Base-by-base conservation (phyloP, 352 stramenopile genomes). In the Globisporangium parvum region DNA sequence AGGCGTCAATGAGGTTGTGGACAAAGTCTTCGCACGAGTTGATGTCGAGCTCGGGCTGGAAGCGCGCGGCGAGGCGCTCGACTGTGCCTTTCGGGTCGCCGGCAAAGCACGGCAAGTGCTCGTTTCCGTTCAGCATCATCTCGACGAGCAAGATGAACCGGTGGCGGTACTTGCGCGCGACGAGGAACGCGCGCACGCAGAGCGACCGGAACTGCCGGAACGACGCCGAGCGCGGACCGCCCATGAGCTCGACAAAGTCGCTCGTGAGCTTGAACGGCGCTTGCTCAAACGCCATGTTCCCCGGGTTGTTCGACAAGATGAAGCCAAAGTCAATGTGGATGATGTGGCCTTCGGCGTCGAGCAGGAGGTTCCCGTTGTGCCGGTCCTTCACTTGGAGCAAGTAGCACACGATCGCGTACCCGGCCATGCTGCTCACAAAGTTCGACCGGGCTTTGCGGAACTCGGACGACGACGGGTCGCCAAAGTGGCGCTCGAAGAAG, bases 271-370 rank as follows among this genome's bases (percentile, higher is more conserved):
- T 99, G 74, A 99, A 99, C 15, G 96, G 96, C 46, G 96, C 96
- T 56, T 85, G 87, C 71, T 99, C 96, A 58, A 98, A 98, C 50
- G 80, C 88, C 63, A 92, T 87, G 67, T 98, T 98, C 53, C 96
- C 96, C 10, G 89, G 87, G 42, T 87, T 91, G 51, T 91, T 97
- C 31, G 94, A 78, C 59, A 99, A 87, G 65, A 98, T 96, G 73
- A 98, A 98, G 35, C 85, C 87, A 67, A 96, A 97, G 71, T 99
- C 96, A 60, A 99, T 98, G 67, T 99, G 96, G 53, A 98, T 96
- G 55, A 98, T 78, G 66, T 98, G 95, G 11, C 96, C 96, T 59
- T 96, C 90, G 28, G 96, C 96, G 61, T 98, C 91, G 2, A 99
- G 62, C 46, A 99, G 64, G 63, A 99, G 96, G 67, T 99, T 99